Percentiles rank a stretch among this genome's conserved stretches.
Conservation (phyloP, 2,329 filamentous ascomycete genomes). For the Fusarium chuoi region DNA sequence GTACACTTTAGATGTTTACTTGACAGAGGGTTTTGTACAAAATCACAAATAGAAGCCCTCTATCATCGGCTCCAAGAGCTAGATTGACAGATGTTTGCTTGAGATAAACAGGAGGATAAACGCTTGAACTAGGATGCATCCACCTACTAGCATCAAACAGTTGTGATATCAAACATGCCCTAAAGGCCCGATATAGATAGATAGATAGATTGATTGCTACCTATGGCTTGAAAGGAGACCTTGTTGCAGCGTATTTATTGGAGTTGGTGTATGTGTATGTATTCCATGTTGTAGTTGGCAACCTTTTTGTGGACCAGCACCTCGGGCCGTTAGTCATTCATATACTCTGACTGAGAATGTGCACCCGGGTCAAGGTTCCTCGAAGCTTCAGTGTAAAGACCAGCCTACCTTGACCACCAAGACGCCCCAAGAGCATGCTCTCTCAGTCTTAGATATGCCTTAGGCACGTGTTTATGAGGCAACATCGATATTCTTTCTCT, state of each 20-base stretch:
- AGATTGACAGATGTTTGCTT: background rate
- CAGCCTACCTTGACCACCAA: constrained; percentile 12
- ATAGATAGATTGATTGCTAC: background rate
- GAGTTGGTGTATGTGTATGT: background rate
- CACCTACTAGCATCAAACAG: background rate
- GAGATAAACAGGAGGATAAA: background rate
- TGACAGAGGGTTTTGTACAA: constrained; percentile 5
- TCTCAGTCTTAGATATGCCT: background rate
- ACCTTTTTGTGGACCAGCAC: background rate
- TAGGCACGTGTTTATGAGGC: background rate
- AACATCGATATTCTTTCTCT: background rate
- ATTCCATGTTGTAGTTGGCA: background rate
- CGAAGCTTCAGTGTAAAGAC: background rate
- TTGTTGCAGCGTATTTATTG: background rate
- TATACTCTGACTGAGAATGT: constrained; percentile 15
- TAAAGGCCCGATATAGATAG: background rate
- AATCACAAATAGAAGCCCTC: constrained; percentile 19
- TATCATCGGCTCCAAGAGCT: background rate
- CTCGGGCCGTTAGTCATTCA: background rate
- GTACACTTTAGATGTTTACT: constrained; percentile 3
- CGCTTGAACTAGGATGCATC: background rate
- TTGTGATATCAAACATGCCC: background rate
- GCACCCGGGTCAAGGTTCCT: background rate
- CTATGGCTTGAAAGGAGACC: background rate
- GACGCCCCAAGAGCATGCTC: background rate